phyloP scores from a whole-genome alignment of 768 basidiomycete genomes.

The Hemileccinum impolitum region DNA sequence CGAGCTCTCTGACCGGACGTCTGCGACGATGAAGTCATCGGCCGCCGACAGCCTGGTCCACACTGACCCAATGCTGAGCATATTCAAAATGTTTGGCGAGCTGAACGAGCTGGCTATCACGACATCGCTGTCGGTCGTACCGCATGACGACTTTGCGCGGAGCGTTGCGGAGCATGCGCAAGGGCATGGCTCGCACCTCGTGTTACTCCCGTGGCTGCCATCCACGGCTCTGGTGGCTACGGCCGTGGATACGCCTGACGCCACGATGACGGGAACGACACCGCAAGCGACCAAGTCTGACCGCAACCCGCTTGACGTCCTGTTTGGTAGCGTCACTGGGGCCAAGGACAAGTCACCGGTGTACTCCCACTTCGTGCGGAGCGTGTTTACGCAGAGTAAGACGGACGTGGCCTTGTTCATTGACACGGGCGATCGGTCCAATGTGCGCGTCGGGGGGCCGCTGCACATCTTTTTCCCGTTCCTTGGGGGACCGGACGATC shows the following conservation, averaged over 20 bases:
- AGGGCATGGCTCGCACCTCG: constrained; percentile 59
- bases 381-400: constrained; percentile 66
- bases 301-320: constrained; percentile 67
- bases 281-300: constrained; percentile 16
- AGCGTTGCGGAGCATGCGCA: constrained; percentile 68
- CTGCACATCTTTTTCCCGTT: constrained; percentile 85
- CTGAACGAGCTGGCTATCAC: constrained; percentile 64
- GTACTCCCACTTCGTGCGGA: constrained; percentile 83
- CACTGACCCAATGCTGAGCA: constrained; percentile 67
- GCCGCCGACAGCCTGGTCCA: constrained; percentile 62
- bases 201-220: constrained; percentile 80
- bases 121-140: constrained; percentile 69
- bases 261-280: constrained; percentile 1
- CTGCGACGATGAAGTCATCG: constrained; percentile 63
- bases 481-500: constrained; percentile 93
- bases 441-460: constrained; percentile 24
- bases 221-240: constrained; percentile 23
- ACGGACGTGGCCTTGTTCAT: constrained; percentile 84
- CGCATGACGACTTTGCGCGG: constrained; percentile 67
- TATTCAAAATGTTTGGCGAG: constrained; percentile 75
- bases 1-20: constrained; percentile 69
- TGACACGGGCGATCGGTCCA: constrained; percentile 49
- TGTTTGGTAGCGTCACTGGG: constrained; percentile 42
- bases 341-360: constrained; percentile 41
- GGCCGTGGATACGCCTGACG: constrained; percentile 2